A percentile compares a stretch with the other conserved stretches of the same genome.
These are phyloP conservation scores for Pneumocystis murina DNA, from an alignment of 1,139 yeast species.

Conservation along the genomic window DNA sequence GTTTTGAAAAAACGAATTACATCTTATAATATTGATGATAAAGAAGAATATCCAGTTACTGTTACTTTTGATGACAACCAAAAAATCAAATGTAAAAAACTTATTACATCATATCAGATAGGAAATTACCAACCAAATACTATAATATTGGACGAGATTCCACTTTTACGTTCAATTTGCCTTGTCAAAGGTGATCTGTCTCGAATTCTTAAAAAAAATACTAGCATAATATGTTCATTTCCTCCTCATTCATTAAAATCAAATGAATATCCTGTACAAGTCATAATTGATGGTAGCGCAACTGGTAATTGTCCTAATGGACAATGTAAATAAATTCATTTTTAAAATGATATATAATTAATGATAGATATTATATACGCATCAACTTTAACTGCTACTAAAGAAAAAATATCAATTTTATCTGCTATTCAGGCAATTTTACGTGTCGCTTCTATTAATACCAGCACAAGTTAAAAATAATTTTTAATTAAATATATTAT, in stretches of 20 bases:
- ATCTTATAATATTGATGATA: neutral
- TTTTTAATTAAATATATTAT: neutral
- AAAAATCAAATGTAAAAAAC: slow-evolving; percentile 25
- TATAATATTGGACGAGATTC: neutral
- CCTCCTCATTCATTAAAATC: slow-evolving; percentile 65
- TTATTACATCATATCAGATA: neutral
- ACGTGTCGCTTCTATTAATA: neutral
- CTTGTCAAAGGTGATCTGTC: slow-evolving; percentile 2
- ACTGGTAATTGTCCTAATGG: slow-evolving; percentile 82
- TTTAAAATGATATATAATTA: neutral
- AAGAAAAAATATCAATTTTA: neutral
- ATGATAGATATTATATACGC: neutral
- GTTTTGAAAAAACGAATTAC: slow-evolving; percentile 24
- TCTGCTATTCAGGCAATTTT: neutral
- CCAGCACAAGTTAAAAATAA: neutral
- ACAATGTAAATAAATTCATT: slow-evolving; percentile 27
- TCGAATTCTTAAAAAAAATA: slow-evolving; percentile 38
- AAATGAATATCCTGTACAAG: slow-evolving; percentile 67
- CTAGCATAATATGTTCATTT: slow-evolving; percentile 76
- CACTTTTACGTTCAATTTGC: neutral
- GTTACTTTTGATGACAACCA: slow-evolving; percentile 72
- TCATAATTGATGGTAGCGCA: slow-evolving; percentile 73
- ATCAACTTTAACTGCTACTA: neutral
- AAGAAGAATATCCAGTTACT: slow-evolving; percentile 26
- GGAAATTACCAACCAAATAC: neutral